phyloP scores from a whole-genome alignment of 1,139 yeast species.

The Yamadazyma spencermartinsiae region DNA sequence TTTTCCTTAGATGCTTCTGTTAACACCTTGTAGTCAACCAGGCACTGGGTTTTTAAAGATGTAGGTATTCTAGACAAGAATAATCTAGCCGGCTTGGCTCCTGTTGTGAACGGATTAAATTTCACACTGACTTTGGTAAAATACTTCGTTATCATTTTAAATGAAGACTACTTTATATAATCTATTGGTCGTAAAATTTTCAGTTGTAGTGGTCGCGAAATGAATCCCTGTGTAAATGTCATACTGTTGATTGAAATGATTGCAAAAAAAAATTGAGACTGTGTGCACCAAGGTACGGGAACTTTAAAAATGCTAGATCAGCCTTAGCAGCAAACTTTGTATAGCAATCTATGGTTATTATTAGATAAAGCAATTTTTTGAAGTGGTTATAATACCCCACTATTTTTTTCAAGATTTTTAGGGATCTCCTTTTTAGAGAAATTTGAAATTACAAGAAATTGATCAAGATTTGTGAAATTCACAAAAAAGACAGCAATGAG shows the following conservation, averaged over 20 bases:
- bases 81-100: constrained; percentile 79
- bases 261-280: neutral
- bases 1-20: constrained; percentile 41
- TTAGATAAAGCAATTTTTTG: neutral
- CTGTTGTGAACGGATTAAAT: constrained; percentile 74
- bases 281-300: neutral
- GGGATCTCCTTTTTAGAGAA: neutral
- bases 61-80: constrained; percentile 83
- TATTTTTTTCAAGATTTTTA: neutral
- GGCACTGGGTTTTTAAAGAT: constrained; percentile 51
- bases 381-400: neutral
- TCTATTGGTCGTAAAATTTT: constrained; percentile 11
- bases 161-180: neutral
- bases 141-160: constrained; percentile 76
- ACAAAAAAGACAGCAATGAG: neutral
- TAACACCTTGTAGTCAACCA: constrained; percentile 56
- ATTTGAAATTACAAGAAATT: neutral
- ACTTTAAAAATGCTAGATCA: neutral
- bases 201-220: neutral
- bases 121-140: constrained; percentile 74
- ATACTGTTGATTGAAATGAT: neutral
- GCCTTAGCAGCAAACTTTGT: neutral
- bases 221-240: neutral
- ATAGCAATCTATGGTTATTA: neutral
- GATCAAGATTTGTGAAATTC: neutral